phyloP scores from a whole-genome alignment of 2,329 filamentous ascomycete genomes.

The Cercospora sp. region DNA sequence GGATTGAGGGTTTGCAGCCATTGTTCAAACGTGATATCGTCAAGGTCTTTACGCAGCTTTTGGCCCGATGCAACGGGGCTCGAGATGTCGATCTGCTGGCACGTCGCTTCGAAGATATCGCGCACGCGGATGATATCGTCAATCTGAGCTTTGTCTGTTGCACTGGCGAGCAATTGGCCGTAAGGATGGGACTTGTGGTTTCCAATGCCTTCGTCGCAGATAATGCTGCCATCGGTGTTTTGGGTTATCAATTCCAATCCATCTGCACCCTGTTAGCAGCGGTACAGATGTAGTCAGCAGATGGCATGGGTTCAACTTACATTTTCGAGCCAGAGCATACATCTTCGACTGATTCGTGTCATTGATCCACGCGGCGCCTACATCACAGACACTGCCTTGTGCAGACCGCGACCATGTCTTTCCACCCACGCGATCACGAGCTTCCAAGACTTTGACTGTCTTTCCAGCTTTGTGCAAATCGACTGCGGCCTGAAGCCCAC shows the following conservation, averaged over 20 bases:
- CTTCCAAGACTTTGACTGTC: slow-evolving; percentile 37
- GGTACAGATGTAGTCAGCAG: neutral
- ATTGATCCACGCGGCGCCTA: slow-evolving; percentile 64
- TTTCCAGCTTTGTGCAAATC: slow-evolving; percentile 34
- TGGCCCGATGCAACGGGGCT: slow-evolving; percentile 32
- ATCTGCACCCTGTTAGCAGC: slow-evolving; percentile 22
- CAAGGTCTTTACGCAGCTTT: slow-evolving; percentile 36
- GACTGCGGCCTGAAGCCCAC: slow-evolving; percentile 36
- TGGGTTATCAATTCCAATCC: slow-evolving; percentile 52
- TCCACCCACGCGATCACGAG: slow-evolving; percentile 41
- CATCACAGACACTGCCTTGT: slow-evolving; percentile 46
- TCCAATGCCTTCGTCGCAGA: slow-evolving; percentile 47
- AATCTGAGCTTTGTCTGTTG: slow-evolving; percentile 23
- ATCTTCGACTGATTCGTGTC: slow-evolving; percentile 55
- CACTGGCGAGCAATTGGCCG: slow-evolving; percentile 35
- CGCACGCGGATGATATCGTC: slow-evolving; percentile 40
- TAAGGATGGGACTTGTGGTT: slow-evolving; percentile 38
- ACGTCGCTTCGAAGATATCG: slow-evolving; percentile 44
- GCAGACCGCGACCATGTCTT: slow-evolving; percentile 51
- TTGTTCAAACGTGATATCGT: slow-evolving; percentile 44
- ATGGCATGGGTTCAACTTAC: neutral
- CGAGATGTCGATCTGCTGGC: slow-evolving; percentile 37
- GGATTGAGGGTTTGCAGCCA: slow-evolving; percentile 41
- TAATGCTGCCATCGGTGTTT: slow-evolving; percentile 48
- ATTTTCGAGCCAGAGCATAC: slow-evolving; percentile 45